Base-by-base conservation (phyloP, 2,329 filamentous ascomycete species). In the Alternaria infectoria region DNA sequence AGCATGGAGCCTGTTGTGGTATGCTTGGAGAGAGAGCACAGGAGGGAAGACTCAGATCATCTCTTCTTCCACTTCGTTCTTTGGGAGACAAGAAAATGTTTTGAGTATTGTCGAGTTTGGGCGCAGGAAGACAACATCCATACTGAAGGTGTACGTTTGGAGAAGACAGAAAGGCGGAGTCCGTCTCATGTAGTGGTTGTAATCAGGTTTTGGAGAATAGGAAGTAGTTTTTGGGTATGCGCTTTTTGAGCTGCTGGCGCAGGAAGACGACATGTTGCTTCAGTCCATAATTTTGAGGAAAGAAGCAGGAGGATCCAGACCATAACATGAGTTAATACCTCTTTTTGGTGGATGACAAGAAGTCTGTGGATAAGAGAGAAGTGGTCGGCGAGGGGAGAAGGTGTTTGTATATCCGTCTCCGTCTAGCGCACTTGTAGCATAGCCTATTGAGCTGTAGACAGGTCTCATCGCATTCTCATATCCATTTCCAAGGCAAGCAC, bases 11-110 rank as follows among this genome's bases (percentile, higher is more conserved):
- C n/a, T n/a, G 21, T 21, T 21, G 3, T 21, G 21, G 21, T 21
- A 21, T 21, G 21, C 21, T 3, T 21, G 21, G 0, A n/a, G 32
- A 17, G 15, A 17, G 15, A 6, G 36, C 36, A 17, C 15, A 40
- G 8, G 36, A 40, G 36, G 8, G 3, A 40, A 40, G 2, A 0
- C n/a, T 5, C 36, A 17, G 8, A 17, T 40, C 36, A 36, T 32
- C 3, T 1, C 26, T 0, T 7, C 10, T 5, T 11, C 0, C 10
- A 5, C 1, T 12, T 5, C 3, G 4, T 11, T 10, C 12, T 28
- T 28, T 28, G 26, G 10, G 5, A 9, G 26, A 40, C 15, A 40
- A 40, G n/a, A 17, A 17, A 2, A 40, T 3, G n/a, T 17, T 40
- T 0, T 17, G 17, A 10, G 4, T 40, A 1, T n/a, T n/a, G 9